Evolutionary conservation across 2,329 filamentous ascomycete genomes (phyloP).

Genomic region (Celoporthe dispersa): DNA sequence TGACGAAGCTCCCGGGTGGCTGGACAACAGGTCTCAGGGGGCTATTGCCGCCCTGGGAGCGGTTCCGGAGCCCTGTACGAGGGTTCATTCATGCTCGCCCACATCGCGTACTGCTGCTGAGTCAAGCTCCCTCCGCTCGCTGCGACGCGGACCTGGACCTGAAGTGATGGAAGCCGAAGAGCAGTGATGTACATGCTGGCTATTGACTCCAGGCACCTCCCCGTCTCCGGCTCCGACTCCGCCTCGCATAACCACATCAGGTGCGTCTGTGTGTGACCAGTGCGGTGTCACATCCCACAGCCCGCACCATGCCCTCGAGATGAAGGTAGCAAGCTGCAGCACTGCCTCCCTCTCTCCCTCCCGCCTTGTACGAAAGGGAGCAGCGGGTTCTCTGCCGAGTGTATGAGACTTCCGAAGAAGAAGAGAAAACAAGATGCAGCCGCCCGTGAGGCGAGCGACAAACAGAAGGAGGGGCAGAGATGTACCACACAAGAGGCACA

Average conservation of each 20-base stretch:
- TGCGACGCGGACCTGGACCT: not conserved
- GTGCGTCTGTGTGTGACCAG: not conserved
- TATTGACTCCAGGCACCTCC: not conserved
- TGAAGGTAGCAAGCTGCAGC: slow-evolving; percentile 1
- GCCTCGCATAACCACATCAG: not conserved
- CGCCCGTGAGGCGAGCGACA: not conserved
- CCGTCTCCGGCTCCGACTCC: not conserved
- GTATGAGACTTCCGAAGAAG: not conserved
- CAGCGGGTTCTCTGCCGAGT: slow-evolving; percentile 5
- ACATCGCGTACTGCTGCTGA: not conserved
- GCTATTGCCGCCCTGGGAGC: not conserved
- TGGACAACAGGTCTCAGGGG: not conserved
- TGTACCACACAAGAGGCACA: not conserved
- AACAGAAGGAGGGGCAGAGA: not conserved
- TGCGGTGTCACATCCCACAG: slow-evolving; percentile 17
- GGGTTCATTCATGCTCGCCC: not conserved
- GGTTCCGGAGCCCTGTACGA: not conserved
- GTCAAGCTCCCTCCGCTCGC: not conserved
- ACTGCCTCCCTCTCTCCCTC: not conserved
- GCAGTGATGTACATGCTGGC: not conserved
- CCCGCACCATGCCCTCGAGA: not conserved
- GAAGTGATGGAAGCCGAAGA: not conserved
- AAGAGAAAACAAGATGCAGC: too few species aligned
- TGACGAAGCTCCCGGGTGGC: not conserved
- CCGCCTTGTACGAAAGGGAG: slow-evolving; percentile 8